Evolutionary conservation across 805 yeast genomes (phyloP), one percentile per base, ranked within the genome.

Genomic region (Candida alai): DNA sequence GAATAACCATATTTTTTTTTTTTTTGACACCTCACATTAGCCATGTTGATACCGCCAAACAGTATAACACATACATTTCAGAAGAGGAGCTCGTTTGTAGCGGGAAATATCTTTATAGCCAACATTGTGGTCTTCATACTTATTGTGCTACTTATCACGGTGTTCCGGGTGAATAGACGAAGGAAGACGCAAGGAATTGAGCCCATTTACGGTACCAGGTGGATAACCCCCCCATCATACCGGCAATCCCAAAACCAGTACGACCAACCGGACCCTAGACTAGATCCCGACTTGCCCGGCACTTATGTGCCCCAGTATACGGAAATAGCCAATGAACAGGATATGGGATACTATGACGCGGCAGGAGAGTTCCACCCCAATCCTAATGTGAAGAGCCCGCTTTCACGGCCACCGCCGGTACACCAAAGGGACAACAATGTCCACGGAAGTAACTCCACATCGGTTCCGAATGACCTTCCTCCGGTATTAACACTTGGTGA

Each of bases 221-320:
- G 93, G 93, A 76, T 87, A 62, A 81, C 93, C 0, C 95, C 95
- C 5, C 94, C 94, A 0, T 66, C 80, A 9, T 84, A 84, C 50
- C 54, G 65, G 27, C 85, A 79, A 44, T 73, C 86, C 1, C 84
- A 83, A 47, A 64, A 60, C 32, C 78, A 75, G 37, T 72, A 75
- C 43, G 63, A 69, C 36, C 67, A 65, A 30, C 71, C 70, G 1
- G 40, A 40, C 18, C 39, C 39, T 12, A 53, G 52, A 27, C 56
- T 63, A 6, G 73, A 70, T 27, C 70, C 71, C 2, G 66, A 58
- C 18, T 39, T 51, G 35, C 63, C 60, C 10, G 49, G 51, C 26
- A 46, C 57, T 11, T 76, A 65, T 44, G 84, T 82, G 1, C 93
- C 93, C 0, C 68, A 80, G 2, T 84, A 84, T 43, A 73, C 87